phyloP scores from a whole-genome alignment of 2,329 filamentous ascomycete species.

The Fusarium abutilonis region DNA sequence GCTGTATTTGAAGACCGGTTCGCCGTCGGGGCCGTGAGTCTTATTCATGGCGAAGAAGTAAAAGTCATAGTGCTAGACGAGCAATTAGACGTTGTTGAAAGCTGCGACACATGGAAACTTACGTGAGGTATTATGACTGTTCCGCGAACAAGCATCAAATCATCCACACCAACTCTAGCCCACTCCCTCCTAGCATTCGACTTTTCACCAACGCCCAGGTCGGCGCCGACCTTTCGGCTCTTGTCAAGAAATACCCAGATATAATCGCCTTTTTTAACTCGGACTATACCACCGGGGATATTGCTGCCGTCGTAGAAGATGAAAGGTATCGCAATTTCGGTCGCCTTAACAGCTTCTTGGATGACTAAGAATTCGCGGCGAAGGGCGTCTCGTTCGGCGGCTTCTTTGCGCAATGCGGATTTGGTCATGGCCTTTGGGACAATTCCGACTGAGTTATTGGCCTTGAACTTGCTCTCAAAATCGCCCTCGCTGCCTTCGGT shows the following conservation, averaged over 20 bases:
- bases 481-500: constrained; percentile 42
- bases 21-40: constrained; percentile 75
- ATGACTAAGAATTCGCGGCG: constrained; percentile 83
- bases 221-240: constrained; percentile 88
- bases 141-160: constrained; percentile 90
- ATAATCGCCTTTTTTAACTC: constrained; percentile 91
- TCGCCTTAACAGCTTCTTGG: constrained; percentile 87
- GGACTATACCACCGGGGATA: constrained; percentile 82
- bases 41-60: constrained; percentile 97
- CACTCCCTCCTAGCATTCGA: constrained; percentile 78
- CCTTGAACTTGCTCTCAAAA: constrained; percentile 61
- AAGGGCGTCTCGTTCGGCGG: constrained; percentile 79
- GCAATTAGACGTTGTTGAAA: constrained; percentile 33
- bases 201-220: constrained; percentile 77
- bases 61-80: constrained; percentile 87
- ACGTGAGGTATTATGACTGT: constrained; percentile 95
- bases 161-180: constrained; percentile 93
- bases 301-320: constrained; percentile 97
- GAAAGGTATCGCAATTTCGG: constrained; percentile 91
- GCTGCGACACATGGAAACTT: constrained; percentile 53
- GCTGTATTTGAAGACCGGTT: constrained; percentile 79
- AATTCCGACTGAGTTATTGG: constrained; percentile 68
- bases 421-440: constrained; percentile 76
- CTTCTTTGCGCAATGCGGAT: constrained; percentile 80
- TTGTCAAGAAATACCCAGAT: constrained; percentile 94